Evolutionary conservation across 2,329 filamentous ascomycete species (phyloP), one percentile per base, ranked within the genome.

Genomic region (Triangularia setosa): DNA sequence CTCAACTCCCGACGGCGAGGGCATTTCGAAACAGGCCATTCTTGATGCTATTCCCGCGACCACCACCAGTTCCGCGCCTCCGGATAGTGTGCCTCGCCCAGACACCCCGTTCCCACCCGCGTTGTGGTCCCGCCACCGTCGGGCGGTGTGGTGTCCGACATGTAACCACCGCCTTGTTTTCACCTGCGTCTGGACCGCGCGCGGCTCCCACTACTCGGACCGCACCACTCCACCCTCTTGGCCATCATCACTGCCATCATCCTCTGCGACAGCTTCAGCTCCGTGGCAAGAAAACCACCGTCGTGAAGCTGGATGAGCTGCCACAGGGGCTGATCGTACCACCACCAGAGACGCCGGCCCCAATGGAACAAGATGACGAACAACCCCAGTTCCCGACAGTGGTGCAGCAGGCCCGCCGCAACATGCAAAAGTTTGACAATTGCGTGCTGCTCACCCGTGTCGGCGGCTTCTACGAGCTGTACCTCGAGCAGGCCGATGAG

Each of bases 381-480:
- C 83, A 70, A 16, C 83, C 85, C 16, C 73, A 79, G 4, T 97
- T 97, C 76, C 93, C 95, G 16, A 90, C 92, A n/a, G 90, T 98
- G 57, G 81, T 98, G 64, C 86, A 92, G 73, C 93, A 97, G 75
- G 94, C 92, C 27, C 86, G 87, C 63, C 91, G 88, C 69, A 96
- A 97, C 78, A 97, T 98, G 89, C 84, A 87, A 70, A 93, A 90
- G 72, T 97, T 96, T 78, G 86, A 88, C 72, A 92, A 96, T 72
- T 98, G 94, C 77, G 90, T 99, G 44, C 77, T 99, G 7, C 79
- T 99, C 65, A 99, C 95, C 3, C 87, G 94, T 63, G 93, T 99
- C 27, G 95, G 95, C 63, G 90, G 93, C 65, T 99, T 99, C 78
- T 99, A 98, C 77, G 95, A 99, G 84, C 81, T 99, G 64, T 99